phyloP scores from a whole-genome alignment of 2,329 filamentous ascomycete species.

The Fusarium musae region DNA sequence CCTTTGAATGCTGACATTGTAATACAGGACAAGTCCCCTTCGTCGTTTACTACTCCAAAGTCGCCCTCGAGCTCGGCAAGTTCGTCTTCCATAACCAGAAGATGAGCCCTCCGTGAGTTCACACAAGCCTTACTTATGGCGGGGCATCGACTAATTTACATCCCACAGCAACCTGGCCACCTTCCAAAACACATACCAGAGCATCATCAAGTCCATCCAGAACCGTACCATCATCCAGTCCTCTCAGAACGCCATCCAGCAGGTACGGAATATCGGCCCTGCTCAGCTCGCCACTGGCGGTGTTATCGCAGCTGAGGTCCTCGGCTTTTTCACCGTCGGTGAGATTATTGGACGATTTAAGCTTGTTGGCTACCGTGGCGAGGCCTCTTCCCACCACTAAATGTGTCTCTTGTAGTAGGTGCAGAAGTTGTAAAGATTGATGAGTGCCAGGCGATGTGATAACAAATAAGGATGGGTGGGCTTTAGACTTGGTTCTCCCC shows the following conservation, averaged over 20 bases:
- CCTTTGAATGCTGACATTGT: constrained; percentile 18
- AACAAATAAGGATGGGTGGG: constrained; percentile 35
- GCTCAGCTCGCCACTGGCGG: constrained; percentile 78
- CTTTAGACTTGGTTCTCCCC: constrained; percentile 40
- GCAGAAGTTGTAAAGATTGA: constrained; percentile 21
- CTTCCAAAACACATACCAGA: constrained; percentile 89
- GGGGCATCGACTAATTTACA: constrained; percentile 21
- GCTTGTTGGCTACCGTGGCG: constrained; percentile 90
- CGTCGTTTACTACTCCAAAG: constrained; percentile 91
- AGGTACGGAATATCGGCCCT: constrained; percentile 74
- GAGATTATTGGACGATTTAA: constrained; percentile 98
- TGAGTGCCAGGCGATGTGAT: constrained; percentile 27
- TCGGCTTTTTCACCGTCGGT: constrained; percentile 98
- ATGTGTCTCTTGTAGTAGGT: constrained; percentile 25
- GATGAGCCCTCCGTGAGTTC: constrained; percentile 92
- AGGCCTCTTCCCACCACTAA: constrained; percentile 71
- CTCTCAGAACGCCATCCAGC: constrained; percentile 65
- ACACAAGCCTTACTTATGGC: constrained; percentile 15
- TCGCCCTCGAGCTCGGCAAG: constrained; percentile 87
- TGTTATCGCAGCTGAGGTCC: constrained; percentile 83
- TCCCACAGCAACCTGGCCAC: constrained; percentile 74
- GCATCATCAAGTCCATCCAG: constrained; percentile 74
- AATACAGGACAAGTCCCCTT: constrained; percentile 81
- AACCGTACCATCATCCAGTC: constrained; percentile 70
- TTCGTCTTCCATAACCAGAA: constrained; percentile 87